A percentile compares a stretch with the other conserved stretches of the same genome.
Evolutionary conservation across 495 filamentous ascomycete genomes (phyloP).

Genomic region (Polyplosphaeria fusca): DNA sequence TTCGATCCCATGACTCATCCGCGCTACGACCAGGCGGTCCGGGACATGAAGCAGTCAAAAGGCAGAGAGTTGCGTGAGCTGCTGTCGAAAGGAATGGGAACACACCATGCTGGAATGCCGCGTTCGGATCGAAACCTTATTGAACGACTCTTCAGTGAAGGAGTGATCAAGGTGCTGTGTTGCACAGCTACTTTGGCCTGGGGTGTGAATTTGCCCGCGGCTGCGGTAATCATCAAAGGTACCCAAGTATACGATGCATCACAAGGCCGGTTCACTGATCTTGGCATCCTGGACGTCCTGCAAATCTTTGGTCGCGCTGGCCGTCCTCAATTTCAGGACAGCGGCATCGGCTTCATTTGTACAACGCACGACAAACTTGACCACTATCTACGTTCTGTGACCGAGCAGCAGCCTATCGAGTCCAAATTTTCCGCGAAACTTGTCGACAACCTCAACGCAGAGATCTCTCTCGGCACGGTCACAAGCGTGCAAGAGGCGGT

Average conservation of each 20-base stretch:
- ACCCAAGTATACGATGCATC: constrained; percentile 95
- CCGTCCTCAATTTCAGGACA: constrained; percentile 93
- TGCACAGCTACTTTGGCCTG: constrained; percentile 97
- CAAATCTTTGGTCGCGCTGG: constrained; percentile 99
- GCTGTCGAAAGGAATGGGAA: constrained; percentile 83
- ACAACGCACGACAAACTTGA: constrained; percentile 87
- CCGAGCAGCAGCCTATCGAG: constrained; percentile 93
- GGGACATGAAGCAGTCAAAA: constrained; percentile 77
- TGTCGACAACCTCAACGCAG: constrained; percentile 95
- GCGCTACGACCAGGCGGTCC: constrained; percentile 67
- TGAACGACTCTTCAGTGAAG: constrained; percentile 83
- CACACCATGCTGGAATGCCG: constrained; percentile 94
- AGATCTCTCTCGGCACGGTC: constrained; percentile 90
- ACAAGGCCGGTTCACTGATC: constrained; percentile 92
- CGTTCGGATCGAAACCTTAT: constrained; percentile 89
- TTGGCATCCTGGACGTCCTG: constrained; percentile 94
- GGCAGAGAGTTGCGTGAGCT: constrained; percentile 84
- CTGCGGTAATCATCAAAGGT: constrained; percentile 96
- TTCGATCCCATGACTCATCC: constrained; percentile 74
- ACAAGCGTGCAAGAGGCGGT: constrained; percentile 92
- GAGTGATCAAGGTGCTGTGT: constrained; percentile 90
- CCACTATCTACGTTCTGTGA: constrained; percentile 93
- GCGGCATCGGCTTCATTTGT: constrained; percentile 93
- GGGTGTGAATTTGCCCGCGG: constrained; percentile 98
- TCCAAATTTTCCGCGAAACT: constrained; percentile 85